Evolutionary conservation across 2,329 filamentous ascomycete genomes (phyloP), one percentile per base, ranked within the genome.

Genomic region (Beauveria bassiana): DNA sequence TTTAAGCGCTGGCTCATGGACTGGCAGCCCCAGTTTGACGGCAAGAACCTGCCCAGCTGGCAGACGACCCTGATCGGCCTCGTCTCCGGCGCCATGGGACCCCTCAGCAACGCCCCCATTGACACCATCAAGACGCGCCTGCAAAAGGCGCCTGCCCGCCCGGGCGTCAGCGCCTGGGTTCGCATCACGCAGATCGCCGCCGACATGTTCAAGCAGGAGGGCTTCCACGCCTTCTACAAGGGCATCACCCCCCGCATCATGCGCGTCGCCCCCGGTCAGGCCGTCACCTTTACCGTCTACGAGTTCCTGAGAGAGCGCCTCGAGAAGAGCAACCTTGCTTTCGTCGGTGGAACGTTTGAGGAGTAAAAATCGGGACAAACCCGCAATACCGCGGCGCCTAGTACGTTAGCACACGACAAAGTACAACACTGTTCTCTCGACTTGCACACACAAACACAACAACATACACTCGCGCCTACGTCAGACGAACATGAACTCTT

Each of bases 41-140:
- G 83, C 65, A 74, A 73, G 18, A 86, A 86, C 67, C 80, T 99
- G 47, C 93, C 95, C 2, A 85, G 86, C 59, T 98, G 89, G 77
- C 92, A 98, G 78, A 99, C 95, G 2, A 93, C 91, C 6, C 56
- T 93, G 7, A 96, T 98, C 68, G 95, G 93, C 40, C 82, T 99
- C 61, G 87, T 99, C 28, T 91, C 86, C 59, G 95, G 95, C 68
- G 95, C 95, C 64, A 96, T 99, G 85, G 95, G 95, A 1, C 95
- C 95, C 5, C 84, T 99, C 71, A 95, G 90, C 68, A 99, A 99
- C 73, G 95, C 96, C 31, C 95, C 95, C 24, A 98, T 99, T 72
- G 95, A 99, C 72, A 99, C 95, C 45, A 98, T 99, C 80, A 99
- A 99, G 86, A 99, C 95, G 47, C 82, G 95, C 56, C 78, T 99